phyloP scores from a whole-genome alignment of 2,329 filamentous ascomycete genomes.

The Cylindrodendrum hubeiense region DNA sequence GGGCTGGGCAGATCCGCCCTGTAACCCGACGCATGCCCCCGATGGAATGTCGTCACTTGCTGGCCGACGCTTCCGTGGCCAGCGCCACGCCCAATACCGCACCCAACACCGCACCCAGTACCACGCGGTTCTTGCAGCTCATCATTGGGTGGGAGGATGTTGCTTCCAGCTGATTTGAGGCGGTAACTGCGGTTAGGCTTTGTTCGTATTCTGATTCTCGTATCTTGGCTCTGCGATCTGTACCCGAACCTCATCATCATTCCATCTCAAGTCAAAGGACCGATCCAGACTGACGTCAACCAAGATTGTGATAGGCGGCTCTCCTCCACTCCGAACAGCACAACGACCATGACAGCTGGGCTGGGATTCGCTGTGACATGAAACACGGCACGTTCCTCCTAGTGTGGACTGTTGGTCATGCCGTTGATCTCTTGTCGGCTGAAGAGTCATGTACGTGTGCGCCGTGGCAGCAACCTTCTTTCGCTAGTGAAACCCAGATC shows the following conservation, averaged over 20 bases:
- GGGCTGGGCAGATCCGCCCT: conserved; percentile 23
- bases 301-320: conserved; percentile 34
- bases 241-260: not conserved
- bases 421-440: not conserved
- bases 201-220: too few species aligned
- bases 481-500: conserved; percentile 38
- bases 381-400: not conserved
- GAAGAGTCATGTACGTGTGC: conserved; percentile 13
- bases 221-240: not conserved
- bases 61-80: not conserved
- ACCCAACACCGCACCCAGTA: too few species aligned
- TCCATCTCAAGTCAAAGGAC: conserved; percentile 8
- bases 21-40: conserved; percentile 20
- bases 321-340: conserved; percentile 29
- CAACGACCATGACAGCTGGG: conserved; percentile 16
- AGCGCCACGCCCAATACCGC: too few species aligned
- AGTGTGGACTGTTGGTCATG: not conserved
- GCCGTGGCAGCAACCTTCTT: conserved; percentile 26
- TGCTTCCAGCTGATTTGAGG: not conserved
- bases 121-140: not conserved
- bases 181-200: not conserved
- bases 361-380: conserved; percentile 23
- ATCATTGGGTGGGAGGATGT: not conserved
- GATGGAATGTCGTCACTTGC: conserved; percentile 6
- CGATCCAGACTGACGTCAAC: conserved; percentile 30